These are phyloP conservation scores for Diaporthe velutina DNA, from an alignment of 2,329 filamentous ascomycete species.

Conservation along the genomic window DNA sequence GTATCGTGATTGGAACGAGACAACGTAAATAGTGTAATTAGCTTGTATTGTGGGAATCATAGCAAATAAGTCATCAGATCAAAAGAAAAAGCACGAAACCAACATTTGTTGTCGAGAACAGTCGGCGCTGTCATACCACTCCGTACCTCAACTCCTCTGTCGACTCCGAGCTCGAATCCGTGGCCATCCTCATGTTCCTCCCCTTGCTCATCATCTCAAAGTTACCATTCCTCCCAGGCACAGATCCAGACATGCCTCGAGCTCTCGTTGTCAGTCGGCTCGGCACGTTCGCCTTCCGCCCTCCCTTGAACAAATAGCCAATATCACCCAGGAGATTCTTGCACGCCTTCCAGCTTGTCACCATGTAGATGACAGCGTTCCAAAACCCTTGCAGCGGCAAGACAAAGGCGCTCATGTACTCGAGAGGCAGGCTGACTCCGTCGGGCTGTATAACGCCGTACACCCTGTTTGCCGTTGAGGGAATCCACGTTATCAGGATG, in stretches of 20 bases:
- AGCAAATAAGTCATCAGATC: background rate
- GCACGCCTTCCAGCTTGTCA: slow-evolving; percentile 76
- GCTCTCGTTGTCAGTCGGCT: background rate
- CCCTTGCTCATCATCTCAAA: slow-evolving; percentile 17
- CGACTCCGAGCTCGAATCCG: slow-evolving; percentile 26
- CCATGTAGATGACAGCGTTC: slow-evolving; percentile 83
- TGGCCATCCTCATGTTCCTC: background rate
- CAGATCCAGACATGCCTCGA: too few species aligned
- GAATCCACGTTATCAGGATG: slow-evolving; percentile 81
- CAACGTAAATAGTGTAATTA: background rate
- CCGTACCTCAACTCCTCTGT: slow-evolving; percentile 34
- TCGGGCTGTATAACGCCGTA: slow-evolving; percentile 74
- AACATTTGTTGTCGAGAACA: background rate
- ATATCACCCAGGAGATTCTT: slow-evolving; percentile 59
- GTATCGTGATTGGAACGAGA: background rate
- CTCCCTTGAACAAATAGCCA: background rate
- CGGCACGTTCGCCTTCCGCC: slow-evolving; percentile 3
- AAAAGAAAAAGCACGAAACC: background rate
- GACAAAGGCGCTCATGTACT: slow-evolving; percentile 79
- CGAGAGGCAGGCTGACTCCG: slow-evolving; percentile 68
- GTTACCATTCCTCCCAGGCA: slow-evolving; percentile 1
- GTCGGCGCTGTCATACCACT: background rate
- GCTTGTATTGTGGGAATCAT: background rate
- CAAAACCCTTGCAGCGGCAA: slow-evolving; percentile 87
- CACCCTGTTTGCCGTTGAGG: slow-evolving; percentile 81